Evolutionary conservation across 2,329 filamentous ascomycete species (phyloP).

Genomic region (Beauveria scarabaeidicola): DNA sequence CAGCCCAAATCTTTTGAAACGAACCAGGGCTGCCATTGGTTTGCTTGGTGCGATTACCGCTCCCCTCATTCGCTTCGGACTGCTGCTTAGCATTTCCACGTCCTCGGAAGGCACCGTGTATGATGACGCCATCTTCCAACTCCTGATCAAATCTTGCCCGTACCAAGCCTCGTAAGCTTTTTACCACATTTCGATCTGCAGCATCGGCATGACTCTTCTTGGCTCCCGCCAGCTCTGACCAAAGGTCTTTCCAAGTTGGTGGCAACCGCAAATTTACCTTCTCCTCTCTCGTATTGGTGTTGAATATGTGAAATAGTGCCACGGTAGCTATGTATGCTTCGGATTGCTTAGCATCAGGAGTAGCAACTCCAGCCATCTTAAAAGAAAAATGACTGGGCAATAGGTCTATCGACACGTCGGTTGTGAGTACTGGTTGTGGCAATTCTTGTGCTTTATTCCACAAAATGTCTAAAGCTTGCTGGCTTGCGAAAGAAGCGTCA

Average conservation of each 20-base stretch:
- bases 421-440: constrained; percentile 24
- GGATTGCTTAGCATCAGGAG: constrained; percentile 70
- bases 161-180: constrained; percentile 61
- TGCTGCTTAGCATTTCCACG: constrained; percentile 39
- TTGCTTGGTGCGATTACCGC: constrained; percentile 30
- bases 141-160: constrained; percentile 60
- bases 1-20: constrained; percentile 50
- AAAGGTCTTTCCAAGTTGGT: constrained; percentile 74
- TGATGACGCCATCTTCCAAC: constrained; percentile 63
- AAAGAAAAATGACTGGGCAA: constrained; percentile 51
- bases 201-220: constrained; percentile 65
- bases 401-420: constrained; percentile 36
- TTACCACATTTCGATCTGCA: constrained; percentile 60
- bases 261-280: constrained; percentile 75
- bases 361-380: constrained; percentile 66
- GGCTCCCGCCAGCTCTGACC: constrained; percentile 64
- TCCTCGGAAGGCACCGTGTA: constrained; percentile 68
- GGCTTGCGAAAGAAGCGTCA: constrained; percentile 63
- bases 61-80: constrained; percentile 41
- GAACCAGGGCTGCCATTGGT: constrained; percentile 35
- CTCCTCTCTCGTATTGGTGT: constrained; percentile 71
- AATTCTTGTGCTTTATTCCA: constrained; percentile 70
- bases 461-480: constrained; percentile 62
- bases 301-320: constrained; percentile 74
- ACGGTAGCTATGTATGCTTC: constrained; percentile 78